phyloP scores from a whole-genome alignment of 2,329 filamentous ascomycete genomes.

The Myriosclerotinia curreyana region DNA sequence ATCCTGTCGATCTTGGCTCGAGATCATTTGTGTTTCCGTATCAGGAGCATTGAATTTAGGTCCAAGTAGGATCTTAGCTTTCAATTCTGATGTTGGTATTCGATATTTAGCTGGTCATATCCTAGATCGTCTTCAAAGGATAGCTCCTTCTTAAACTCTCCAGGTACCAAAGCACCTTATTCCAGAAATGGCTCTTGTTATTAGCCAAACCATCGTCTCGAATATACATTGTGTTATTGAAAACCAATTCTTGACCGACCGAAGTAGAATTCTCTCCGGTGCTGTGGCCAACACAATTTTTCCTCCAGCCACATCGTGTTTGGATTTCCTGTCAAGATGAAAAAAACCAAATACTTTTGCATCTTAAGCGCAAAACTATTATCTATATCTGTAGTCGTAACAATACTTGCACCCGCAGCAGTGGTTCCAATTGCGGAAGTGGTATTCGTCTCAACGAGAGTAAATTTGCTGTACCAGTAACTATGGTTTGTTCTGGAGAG shows the following conservation, averaged over 20 bases:
- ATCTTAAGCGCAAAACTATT: conserved; percentile 37
- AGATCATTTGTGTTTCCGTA: no score
- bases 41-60: no score
- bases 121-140: neutral
- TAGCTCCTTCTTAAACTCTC: neutral
- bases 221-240: conserved; percentile 9
- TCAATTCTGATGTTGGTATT: no score
- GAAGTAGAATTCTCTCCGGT: neutral
- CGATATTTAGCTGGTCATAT: neutral
- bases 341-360: conserved; percentile 42
- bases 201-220: conserved; percentile 2
- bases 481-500: conserved; percentile 41
- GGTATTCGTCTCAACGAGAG: conserved; percentile 27
- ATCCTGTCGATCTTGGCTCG: no score
- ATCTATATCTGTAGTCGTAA: conserved; percentile 33
- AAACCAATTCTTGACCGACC: neutral
- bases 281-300: conserved; percentile 2
- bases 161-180: conserved; percentile 11
- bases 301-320: conserved; percentile 9
- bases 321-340: conserved; percentile 38
- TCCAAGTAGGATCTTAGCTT: no score
- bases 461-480: conserved; percentile 40
- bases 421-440: conserved; percentile 23
- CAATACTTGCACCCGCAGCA: conserved; percentile 25
- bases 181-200: neutral